Base-by-base conservation (phyloP, 352 stramenopile genomes). In the Phytophthora pinifolia region DNA sequence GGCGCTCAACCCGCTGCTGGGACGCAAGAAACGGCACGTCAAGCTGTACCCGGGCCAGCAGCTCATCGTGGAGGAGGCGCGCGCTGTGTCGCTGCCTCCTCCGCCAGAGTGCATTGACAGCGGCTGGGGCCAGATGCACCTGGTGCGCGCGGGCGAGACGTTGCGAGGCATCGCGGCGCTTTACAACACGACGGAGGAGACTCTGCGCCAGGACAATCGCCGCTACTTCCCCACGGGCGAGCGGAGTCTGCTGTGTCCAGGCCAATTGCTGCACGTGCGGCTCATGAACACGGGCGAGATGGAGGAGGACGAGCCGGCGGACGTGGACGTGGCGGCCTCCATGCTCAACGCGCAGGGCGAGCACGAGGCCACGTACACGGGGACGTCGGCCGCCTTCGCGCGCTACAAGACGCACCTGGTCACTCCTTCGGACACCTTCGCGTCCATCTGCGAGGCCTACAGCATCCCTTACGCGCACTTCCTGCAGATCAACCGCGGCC, bases 51-150 rank as follows among this genome's bases (percentile, higher is more conserved):
- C 78, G 0, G 83, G 83, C 15, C 83, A 93, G 64, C 76, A 91
- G 53, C 67, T 92, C 34, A 64, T 89, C 35, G 79, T 91, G 30
- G 83, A 93, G 54, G 75, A 89, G 41, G 75, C 80, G 44, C 60
- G 63, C 22, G 70, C 70, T 15, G 79, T 90, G 39, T 92, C 81
- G 25, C 54, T 94, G 44, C 81, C 84, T 20, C 84, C 82, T 22
- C 78, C 78, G 18, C 81, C 84, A 47, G 80, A 91, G 46, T 79
- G 65, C 53, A 92, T 94, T 41, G 84, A 94, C 69, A 74, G 84
- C 37, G 84, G 84, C 42, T 94, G 84, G 84, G 84, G 84, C 1
- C 78, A 90, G 39, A 92, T 94, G 82, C 84, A 94, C 46, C 46
- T 92, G 17, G 81, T 92, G 53, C 76, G 79, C 22, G 46, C 73